phyloP scores from a whole-genome alignment of 2,329 filamentous ascomycete species.

The Laburnicola sp. region DNA sequence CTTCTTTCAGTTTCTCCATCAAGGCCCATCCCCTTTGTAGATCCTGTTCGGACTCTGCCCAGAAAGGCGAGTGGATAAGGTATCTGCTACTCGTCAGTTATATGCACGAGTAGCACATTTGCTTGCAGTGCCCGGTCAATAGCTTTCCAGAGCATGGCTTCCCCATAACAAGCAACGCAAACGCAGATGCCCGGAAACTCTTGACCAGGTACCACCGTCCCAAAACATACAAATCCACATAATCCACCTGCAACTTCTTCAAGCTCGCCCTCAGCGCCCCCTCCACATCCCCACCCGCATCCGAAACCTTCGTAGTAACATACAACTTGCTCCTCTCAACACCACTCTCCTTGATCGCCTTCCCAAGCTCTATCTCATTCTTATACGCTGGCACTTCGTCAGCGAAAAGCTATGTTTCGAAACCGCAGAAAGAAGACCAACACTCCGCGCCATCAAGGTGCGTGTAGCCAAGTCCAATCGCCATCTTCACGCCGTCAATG shows the following conservation, averaged over 20 bases:
- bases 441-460: constrained; percentile 77
- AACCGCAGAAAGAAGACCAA: constrained; percentile 33
- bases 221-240: constrained; percentile 61
- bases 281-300: constrained; percentile 57
- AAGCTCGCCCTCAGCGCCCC: constrained; percentile 59
- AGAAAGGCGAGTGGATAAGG: constrained; percentile 65
- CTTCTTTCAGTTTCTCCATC: constrained; percentile 62
- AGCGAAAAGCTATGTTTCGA: not conserved
- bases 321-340: constrained; percentile 53
- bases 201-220: no score
- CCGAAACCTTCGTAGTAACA: constrained; percentile 60
- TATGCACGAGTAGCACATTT: no score
- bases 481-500: constrained; percentile 61
- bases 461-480: constrained; percentile 69
- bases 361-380: constrained; percentile 55
- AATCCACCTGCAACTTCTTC: constrained; percentile 62
- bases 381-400: constrained; percentile 49
- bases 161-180: no score
- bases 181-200: no score
- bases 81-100: constrained; percentile 49
- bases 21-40: constrained; percentile 62
- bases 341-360: constrained; percentile 51
- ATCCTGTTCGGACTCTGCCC: constrained; percentile 56
- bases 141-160: no score
- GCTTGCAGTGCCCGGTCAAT: no score